These are phyloP conservation scores for Pythium aquatile DNA, from an alignment of 352 stramenopile genomes.

Conservation along the genomic window DNA sequence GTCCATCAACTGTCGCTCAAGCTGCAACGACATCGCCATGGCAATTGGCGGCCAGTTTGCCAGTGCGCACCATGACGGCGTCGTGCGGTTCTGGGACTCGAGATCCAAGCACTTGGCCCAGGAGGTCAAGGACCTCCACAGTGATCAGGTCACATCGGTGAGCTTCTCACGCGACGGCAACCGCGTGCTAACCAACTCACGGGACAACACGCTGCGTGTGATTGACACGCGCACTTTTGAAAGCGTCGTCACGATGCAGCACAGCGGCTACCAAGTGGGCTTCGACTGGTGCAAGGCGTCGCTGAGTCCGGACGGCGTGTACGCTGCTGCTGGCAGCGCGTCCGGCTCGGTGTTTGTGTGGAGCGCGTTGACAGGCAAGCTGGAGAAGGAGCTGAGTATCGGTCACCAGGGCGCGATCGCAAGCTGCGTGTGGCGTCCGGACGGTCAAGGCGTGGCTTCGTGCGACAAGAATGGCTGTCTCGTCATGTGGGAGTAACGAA, in stretches of 20 bases:
- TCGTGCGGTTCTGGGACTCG: conserved; percentile 77
- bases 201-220: conserved; percentile 67
- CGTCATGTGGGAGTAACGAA: conserved; percentile 67
- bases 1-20: conserved; percentile 74
- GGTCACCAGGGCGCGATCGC: conserved; percentile 71
- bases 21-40: conserved; percentile 79
- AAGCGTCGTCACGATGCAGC: conserved; percentile 40
- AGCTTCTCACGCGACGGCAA: conserved; percentile 47
- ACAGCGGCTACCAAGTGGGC: conserved; percentile 61
- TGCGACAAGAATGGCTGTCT: conserved; percentile 84
- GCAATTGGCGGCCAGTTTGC: conserved; percentile 60
- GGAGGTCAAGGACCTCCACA: conserved; percentile 56
- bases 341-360: conserved; percentile 63
- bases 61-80: conserved; percentile 77
- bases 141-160: conserved; percentile 73
- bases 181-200: conserved; percentile 69
- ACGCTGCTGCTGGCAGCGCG: conserved; percentile 51
- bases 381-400: conserved; percentile 55
- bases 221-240: conserved; percentile 68
- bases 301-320: conserved; percentile 66
- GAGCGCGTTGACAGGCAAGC: conserved; percentile 47
- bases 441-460: conserved; percentile 60
- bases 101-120: conserved; percentile 51
- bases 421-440: conserved; percentile 72
- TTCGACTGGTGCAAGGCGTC: conserved; percentile 82